Conservation (phyloP, 805 yeast species). For the Ogataea dorogensis region DNA sequence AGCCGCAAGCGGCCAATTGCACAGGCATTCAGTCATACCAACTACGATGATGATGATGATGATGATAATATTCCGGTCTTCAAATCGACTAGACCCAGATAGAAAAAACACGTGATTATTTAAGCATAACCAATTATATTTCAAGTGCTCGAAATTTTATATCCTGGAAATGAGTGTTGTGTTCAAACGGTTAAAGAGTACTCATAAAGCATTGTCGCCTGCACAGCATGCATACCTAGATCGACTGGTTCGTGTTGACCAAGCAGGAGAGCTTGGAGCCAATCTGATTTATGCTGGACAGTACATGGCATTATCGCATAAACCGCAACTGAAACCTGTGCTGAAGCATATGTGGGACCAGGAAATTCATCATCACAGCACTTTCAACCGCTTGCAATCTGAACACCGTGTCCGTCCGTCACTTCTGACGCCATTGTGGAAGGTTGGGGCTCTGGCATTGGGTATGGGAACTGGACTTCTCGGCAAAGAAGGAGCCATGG, state of each 20-base stretch:
- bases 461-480: slow-evolving; percentile 85
- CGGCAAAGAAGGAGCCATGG: slow-evolving; percentile 98
- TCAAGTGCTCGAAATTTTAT: not conserved
- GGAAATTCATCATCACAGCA: slow-evolving; percentile 84
- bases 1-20: slow-evolving; percentile 6
- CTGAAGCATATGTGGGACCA: slow-evolving; percentile 98
- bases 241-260: slow-evolving; percentile 84
- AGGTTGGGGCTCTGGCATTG: slow-evolving; percentile 79
- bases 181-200: slow-evolving; percentile 10
- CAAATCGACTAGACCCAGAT: slow-evolving; percentile 20
- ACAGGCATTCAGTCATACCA: not conserved
- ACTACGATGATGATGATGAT: slow-evolving; percentile 18
- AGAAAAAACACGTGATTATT: not conserved
- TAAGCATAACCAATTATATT: not conserved
- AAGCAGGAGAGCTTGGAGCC: slow-evolving; percentile 98
- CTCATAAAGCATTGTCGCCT: slow-evolving; percentile 30
- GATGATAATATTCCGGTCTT: slow-evolving; percentile 34
- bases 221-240: slow-evolving; percentile 74
- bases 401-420: slow-evolving; percentile 88
- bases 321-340: slow-evolving; percentile 75
- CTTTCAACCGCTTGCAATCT: slow-evolving; percentile 76
- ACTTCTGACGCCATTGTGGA: slow-evolving; percentile 89
- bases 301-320: slow-evolving; percentile 65
- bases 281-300: slow-evolving; percentile 92
- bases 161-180: not conserved